Percentiles rank a stretch among this genome's conserved stretches.
phyloP scores from a whole-genome alignment of 441 rosid genomes.

The Breynia disticha region DNA sequence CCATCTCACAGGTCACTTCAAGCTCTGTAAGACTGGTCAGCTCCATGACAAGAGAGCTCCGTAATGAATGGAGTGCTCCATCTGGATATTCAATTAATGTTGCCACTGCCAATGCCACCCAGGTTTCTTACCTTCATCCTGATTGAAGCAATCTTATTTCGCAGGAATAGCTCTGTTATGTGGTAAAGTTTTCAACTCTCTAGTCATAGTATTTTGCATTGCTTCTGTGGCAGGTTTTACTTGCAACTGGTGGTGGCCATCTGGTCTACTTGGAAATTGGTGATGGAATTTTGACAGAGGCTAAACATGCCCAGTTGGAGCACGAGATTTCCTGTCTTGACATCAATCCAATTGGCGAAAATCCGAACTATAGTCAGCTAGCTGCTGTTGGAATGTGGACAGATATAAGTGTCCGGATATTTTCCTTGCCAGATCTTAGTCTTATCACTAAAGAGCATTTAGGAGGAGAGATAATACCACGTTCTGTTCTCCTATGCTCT shows the following conservation, averaged over 20 bases:
- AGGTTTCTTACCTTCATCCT: slow-evolving; percentile 33
- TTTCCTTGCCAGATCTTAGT: slow-evolving; percentile 80
- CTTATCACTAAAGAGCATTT: slow-evolving; percentile 79
- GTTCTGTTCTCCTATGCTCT: slow-evolving; percentile 87
- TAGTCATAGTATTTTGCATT: not conserved
- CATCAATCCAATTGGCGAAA: slow-evolving; percentile 83
- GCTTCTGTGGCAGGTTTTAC: slow-evolving; percentile 50
- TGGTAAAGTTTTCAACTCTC: not conserved
- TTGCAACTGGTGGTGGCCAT: slow-evolving; percentile 97
- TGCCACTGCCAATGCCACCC: slow-evolving; percentile 96
- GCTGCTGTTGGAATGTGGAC: slow-evolving; percentile 99
- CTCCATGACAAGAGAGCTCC: slow-evolving; percentile 65
- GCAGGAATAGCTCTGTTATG: too few relatives aligned
- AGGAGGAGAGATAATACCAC: slow-evolving; percentile 97
- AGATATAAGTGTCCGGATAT: slow-evolving; percentile 86
- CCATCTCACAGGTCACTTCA: slow-evolving; percentile 66
- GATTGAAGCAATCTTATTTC: not conserved
- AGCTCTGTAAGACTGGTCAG: slow-evolving; percentile 83
- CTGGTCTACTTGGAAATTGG: slow-evolving; percentile 92
- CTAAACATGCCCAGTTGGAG: slow-evolving; percentile 65
- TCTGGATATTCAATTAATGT: slow-evolving; percentile 81
- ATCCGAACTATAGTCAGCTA: slow-evolving; percentile 68
- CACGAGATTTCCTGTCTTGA: slow-evolving; percentile 93
- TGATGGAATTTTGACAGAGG: slow-evolving; percentile 61
- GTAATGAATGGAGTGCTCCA: slow-evolving; percentile 83